Percentiles rank a stretch among this genome's conserved stretches.
phyloP scores from a whole-genome alignment of 306 rosid species.

The Pachyrhizus erosus region DNA sequence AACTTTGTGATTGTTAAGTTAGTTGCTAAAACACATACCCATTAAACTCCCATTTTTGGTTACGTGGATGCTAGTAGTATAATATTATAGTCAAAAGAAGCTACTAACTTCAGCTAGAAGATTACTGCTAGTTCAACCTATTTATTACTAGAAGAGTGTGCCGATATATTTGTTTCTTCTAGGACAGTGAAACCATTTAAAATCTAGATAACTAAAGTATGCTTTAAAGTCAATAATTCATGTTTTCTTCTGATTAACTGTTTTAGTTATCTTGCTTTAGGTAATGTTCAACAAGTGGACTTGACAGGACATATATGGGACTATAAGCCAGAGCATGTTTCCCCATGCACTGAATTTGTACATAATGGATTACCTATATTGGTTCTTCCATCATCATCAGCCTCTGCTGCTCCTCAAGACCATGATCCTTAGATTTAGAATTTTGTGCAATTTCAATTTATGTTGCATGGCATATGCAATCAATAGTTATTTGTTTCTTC shows the following conservation, averaged over 20 bases:
- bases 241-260: slow-evolving; percentile 31
- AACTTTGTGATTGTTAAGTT: slow-evolving; percentile 22
- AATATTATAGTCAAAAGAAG: slow-evolving; percentile 17
- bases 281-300: slow-evolving; percentile 69
- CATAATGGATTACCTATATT: slow-evolving; percentile 53
- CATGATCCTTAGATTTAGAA: slow-evolving; percentile 70
- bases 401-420: slow-evolving; percentile 55
- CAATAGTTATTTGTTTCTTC: background rate
- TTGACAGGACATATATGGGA: slow-evolving; percentile 75
- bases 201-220: slow-evolving; percentile 20
- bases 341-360: slow-evolving; percentile 51
- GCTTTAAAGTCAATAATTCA: slow-evolving; percentile 18
- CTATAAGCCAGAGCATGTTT: slow-evolving; percentile 48
- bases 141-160: slow-evolving; percentile 6
- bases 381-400: slow-evolving; percentile 51
- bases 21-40: slow-evolving; percentile 17
- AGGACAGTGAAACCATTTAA: slow-evolving; percentile 14
- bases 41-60: slow-evolving; percentile 23
- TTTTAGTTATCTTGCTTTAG: slow-evolving; percentile 51
- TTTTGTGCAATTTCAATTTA: background rate
- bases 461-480: slow-evolving; percentile 5
- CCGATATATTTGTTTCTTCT: slow-evolving; percentile 9
- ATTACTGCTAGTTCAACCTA: slow-evolving; percentile 36
- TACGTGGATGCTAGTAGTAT: background rate
- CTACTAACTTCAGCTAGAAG: background rate